Base-by-base conservation (phyloP, 2,329 filamentous ascomycete genomes). In the Neonectria neomacrospora region DNA sequence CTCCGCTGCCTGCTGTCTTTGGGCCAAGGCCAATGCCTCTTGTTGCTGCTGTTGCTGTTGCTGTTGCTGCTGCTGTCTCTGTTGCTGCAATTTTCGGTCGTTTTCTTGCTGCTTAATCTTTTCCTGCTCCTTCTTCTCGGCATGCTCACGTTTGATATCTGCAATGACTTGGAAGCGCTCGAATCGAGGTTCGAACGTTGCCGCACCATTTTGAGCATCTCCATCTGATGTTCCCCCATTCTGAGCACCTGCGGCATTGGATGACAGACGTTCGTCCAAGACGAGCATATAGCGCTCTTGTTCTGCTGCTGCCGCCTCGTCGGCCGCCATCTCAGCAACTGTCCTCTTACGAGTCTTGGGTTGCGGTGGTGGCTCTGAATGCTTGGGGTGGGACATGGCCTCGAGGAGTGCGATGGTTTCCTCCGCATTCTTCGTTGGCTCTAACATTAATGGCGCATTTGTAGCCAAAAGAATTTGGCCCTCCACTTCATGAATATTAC, bases 341-440 rank as follows among this genome's bases (percentile, higher is more conserved):
- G 96, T 99, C 66, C 95, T 89, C 83, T 99, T 98, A 61, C 96
- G 86, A 8, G 90, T 90, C 83, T 97, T 97, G 3, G 94, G 94
- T 64, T 91, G 87, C 1, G 96, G 95, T 10, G 93, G 90, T 45
- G 88, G 83, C 53, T 91, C 87, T 30, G 88, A 86, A 76, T 97
- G 92, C 59, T 93, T 88, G 7, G 94, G 91, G 76, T 96, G 92
- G 20, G 88, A 85, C 70, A 95, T 83, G 18, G 85, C 83, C 30
- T 93, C 88, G 3, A 98, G 83, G 3, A 96, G 83, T 11, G 84
- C 83, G 51, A 94, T 90, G 1, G 89, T 89, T 68, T 94, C 90
- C 51, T 88, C 88, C 3, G 87, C 80, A 66, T 81, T 91, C 69
- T 86, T 87, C 1, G 91, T 92, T 0, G 94, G 91, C 30, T 95